phyloP scores from a whole-genome alignment of 768 basidiomycete species.

The Leccinum uliginosum region DNA sequence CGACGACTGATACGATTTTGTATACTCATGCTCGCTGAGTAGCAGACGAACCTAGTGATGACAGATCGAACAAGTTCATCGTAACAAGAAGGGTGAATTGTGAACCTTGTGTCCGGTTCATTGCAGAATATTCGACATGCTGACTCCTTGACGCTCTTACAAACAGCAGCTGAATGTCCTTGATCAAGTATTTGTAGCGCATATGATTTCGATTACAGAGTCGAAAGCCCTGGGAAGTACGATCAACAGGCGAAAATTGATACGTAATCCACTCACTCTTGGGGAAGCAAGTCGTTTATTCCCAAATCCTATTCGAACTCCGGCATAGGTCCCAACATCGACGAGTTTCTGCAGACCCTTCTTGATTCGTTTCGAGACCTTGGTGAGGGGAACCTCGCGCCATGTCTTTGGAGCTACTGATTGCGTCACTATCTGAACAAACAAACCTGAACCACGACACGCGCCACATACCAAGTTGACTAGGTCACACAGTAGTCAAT shows the following conservation, averaged over 20 bases:
- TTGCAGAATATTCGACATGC: constrained; percentile 66
- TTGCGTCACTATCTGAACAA: constrained; percentile 4
- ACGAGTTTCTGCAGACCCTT: constrained; percentile 52
- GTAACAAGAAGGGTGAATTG: neutral
- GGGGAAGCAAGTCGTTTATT: constrained; percentile 52
- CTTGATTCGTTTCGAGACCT: constrained; percentile 40
- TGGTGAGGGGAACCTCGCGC: constrained; percentile 69
- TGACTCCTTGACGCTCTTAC: constrained; percentile 45
- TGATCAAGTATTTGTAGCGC: constrained; percentile 52
- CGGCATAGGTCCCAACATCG: constrained; percentile 39
- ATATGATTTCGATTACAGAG: constrained; percentile 47
- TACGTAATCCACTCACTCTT: constrained; percentile 45
- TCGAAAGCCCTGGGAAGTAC: constrained; percentile 38
- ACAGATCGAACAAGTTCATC: neutral
- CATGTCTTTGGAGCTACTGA: constrained; percentile 71
- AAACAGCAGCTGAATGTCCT: constrained; percentile 44
- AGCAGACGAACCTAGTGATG: constrained; percentile 56
- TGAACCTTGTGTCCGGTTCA: constrained; percentile 67
- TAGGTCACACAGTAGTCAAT: neutral
- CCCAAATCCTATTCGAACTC: constrained; percentile 62
- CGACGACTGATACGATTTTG: constrained; percentile 47
- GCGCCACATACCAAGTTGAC: constrained; percentile 27
- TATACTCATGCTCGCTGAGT: constrained; percentile 45
- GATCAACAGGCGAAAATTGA: neutral
- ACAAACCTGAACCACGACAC: too few relatives aligned